These are phyloP conservation scores for Taiozyma sp. DNA, from an alignment of 1,139 yeast species.

Conservation along the genomic window DNA sequence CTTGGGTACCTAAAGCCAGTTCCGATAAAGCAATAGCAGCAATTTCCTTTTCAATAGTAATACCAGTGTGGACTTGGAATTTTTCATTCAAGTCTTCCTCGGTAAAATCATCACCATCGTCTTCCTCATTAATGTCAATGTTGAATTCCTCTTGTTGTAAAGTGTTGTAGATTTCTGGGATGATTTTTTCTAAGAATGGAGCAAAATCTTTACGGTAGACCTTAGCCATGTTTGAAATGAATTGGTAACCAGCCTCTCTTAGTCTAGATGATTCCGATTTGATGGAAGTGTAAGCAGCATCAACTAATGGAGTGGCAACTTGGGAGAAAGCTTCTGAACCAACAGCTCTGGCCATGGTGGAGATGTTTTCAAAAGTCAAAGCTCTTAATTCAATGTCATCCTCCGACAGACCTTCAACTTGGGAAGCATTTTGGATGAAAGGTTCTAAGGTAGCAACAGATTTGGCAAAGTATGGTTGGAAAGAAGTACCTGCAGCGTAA, in stretches of 20 bases:
- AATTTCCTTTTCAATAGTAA: constrained; percentile 93
- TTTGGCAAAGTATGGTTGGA: constrained; percentile 77
- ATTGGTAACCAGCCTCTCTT: constrained; percentile 94
- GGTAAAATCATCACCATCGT: constrained; percentile 31
- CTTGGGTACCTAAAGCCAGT: constrained; percentile 81
- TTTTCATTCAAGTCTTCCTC: constrained; percentile 61
- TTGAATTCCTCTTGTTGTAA: constrained; percentile 79
- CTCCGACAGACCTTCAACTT: constrained; percentile 66
- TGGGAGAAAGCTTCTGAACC: constrained; percentile 84
- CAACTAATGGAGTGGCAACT: constrained; percentile 83
- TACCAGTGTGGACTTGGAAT: constrained; percentile 86
- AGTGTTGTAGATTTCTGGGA: constrained; percentile 81
- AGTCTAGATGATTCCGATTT: constrained; percentile 76
- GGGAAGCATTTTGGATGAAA: constrained; percentile 61
- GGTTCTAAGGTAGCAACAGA: constrained; percentile 81
- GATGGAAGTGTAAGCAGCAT: constrained; percentile 80
- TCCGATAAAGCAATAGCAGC: constrained; percentile 93
- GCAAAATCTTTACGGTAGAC: constrained; percentile 90
- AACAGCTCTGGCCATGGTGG: constrained; percentile 95
- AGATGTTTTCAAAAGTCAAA: constrained; percentile 84
- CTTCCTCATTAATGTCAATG: constrained; percentile 33
- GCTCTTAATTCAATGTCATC: constrained; percentile 86
- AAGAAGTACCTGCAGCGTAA: constrained; percentile 85
- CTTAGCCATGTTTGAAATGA: constrained; percentile 90
- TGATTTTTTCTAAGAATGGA: constrained; percentile 73